Evolutionary conservation across 169 alveolate species (phyloP).

Genomic region (Plasmodium blacklocki): DNA sequence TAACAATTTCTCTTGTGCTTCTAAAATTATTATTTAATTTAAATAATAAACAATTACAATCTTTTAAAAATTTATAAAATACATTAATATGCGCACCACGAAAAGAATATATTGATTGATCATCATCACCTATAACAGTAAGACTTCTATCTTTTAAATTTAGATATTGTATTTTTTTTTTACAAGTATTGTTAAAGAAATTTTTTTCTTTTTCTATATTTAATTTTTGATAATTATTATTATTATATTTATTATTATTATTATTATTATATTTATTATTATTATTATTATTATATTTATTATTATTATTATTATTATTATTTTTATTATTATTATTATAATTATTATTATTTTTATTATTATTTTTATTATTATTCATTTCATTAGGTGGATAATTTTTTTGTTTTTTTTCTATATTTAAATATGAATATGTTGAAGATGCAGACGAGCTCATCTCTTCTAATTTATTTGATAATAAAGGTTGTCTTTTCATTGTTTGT

Average conservation of each 20-base stretch:
- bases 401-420: no score
- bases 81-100: slow-evolving; percentile 85
- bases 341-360: no score
- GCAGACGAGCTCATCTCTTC: no score
- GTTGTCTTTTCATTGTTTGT: no score
- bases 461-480: no score
- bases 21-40: slow-evolving; percentile 81
- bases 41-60: slow-evolving; percentile 31
- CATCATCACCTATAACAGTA: slow-evolving; percentile 89
- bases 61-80: slow-evolving; percentile 70
- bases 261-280: neutral
- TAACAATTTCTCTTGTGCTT: slow-evolving; percentile 80
- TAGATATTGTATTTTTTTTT: neutral
- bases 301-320: no score
- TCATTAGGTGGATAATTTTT: no score
- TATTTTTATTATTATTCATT: no score
- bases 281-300: no score
- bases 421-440: no score
- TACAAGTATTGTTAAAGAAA: neutral
- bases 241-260: neutral
- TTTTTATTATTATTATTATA: no score
- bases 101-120: slow-evolving; percentile 86
- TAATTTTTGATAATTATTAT: neutral
- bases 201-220: neutral
- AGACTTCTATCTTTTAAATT: slow-evolving; percentile 45